Conservation (phyloP, 1,284 basidiomycete genomes). For the Cryptococcus amylolentus region DNA sequence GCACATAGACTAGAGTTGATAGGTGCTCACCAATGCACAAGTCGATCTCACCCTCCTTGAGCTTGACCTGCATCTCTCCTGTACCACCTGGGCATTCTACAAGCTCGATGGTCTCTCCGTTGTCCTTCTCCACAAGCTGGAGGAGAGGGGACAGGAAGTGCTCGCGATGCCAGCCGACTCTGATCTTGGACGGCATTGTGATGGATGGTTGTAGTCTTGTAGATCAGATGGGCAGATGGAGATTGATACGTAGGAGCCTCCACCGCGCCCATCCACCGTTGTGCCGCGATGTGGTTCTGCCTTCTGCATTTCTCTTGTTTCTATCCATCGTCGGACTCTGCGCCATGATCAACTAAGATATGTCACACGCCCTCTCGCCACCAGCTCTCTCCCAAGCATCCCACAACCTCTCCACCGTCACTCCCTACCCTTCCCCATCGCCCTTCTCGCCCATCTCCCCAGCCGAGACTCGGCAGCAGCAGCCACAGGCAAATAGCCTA, state of each 20-base stretch:
- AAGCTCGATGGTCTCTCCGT: constrained; percentile 68
- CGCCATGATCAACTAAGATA: no score
- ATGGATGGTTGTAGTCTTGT: neutral
- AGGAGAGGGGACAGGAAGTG: constrained; percentile 88
- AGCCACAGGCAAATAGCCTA: no score
- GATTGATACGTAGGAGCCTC: no score
- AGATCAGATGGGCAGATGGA: no score
- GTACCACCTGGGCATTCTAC: constrained; percentile 93
- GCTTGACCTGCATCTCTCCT: constrained; percentile 69
- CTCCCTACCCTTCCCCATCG: neutral
- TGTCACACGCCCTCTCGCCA: no score
- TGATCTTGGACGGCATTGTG: constrained; percentile 25
- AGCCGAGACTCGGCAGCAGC: no score
- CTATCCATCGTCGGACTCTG: no score
- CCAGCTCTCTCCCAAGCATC: no score
- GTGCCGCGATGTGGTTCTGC: no score
- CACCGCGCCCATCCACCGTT: no score
- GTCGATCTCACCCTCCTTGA: constrained; percentile 82
- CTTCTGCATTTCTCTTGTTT: no score
- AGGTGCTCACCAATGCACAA: constrained; percentile 66
- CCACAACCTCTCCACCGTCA: no score
- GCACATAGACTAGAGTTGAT: neutral
- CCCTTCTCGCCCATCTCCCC: neutral
- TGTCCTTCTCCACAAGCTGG: constrained; percentile 59
- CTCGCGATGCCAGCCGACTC: constrained; percentile 65